Conservation (phyloP, 257 asterid species). For the Jacaranda mimosifolia region DNA sequence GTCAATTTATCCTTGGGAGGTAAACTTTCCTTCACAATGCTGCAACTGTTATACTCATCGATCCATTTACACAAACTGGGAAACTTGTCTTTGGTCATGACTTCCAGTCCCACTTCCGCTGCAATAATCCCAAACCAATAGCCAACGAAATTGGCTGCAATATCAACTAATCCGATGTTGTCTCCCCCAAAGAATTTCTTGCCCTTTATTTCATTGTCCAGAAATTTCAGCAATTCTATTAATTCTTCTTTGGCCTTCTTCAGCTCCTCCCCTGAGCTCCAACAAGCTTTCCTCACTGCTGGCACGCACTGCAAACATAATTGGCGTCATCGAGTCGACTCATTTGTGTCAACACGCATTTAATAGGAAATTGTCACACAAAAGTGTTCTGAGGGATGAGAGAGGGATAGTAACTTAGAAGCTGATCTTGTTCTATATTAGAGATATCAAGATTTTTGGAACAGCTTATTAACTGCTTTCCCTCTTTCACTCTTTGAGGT, state of each 20-base stretch:
- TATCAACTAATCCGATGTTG: conserved; percentile 51
- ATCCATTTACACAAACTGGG: conserved; percentile 53
- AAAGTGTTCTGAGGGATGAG: too few species aligned
- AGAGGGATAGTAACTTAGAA: too few species aligned
- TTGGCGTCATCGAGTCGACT: too few species aligned
- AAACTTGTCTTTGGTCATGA: conserved; percentile 48
- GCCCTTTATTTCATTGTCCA: conserved; percentile 50
- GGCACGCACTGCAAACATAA: conserved; percentile 31
- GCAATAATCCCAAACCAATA: conserved; percentile 42
- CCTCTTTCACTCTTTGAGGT: too few species aligned
- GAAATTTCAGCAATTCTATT: conserved; percentile 35
- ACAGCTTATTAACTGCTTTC: too few species aligned
- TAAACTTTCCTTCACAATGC: conserved; percentile 46
- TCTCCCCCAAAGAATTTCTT: conserved; percentile 69
- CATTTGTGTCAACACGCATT: too few species aligned
- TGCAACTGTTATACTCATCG: conserved; percentile 29
- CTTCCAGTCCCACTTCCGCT: conserved; percentile 37
- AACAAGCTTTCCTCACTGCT: conserved; percentile 39
- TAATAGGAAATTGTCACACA: too few species aligned
- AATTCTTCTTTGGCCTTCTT: conserved; percentile 63
- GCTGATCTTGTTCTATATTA: too few species aligned
- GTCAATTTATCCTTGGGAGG: conserved; percentile 46
- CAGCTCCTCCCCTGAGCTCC: conserved; percentile 50
- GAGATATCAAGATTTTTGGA: too few species aligned
- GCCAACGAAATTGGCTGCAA: conserved; percentile 44